A percentile compares a stretch with the other conserved stretches of the same genome.
Conservation (phyloP, 768 basidiomycete genomes). For the Boletus coccyginus region DNA sequence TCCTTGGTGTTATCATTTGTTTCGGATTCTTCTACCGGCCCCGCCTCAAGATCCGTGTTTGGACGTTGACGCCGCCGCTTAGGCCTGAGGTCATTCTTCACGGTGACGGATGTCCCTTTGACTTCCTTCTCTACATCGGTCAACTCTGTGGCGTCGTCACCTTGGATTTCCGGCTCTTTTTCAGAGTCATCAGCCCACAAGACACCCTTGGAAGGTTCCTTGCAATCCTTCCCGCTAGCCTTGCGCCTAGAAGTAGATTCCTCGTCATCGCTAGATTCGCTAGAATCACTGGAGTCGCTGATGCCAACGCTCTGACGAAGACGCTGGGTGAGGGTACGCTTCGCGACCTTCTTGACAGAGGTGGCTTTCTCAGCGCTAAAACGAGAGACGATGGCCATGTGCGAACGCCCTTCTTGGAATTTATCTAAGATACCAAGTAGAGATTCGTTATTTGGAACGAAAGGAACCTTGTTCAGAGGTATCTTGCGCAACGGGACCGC, state of each 20-base stretch:
- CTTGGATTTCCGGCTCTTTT: constrained; percentile 29
- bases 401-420: constrained; percentile 87
- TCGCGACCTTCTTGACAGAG: constrained; percentile 83
- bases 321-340: constrained; percentile 75
- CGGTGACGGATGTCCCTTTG: constrained; percentile 5
- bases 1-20: constrained; percentile 17
- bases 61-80: constrained; percentile 13
- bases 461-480: constrained; percentile 82
- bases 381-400: constrained; percentile 88
- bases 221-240: constrained; percentile 12
- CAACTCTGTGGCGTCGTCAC: constrained; percentile 20
- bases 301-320: constrained; percentile 74
- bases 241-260: constrained; percentile 26
- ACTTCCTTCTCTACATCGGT: constrained; percentile 14
- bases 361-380: constrained; percentile 70
- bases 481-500: constrained; percentile 80
- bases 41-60: constrained; percentile 26
- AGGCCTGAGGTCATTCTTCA: constrained; percentile 13
- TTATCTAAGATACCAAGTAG: constrained; percentile 81
- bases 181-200: constrained; percentile 35
- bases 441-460: constrained; percentile 83
- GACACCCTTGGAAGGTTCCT: constrained; percentile 27
- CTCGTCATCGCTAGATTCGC: constrained; percentile 44
- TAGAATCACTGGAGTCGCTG: constrained; percentile 57
- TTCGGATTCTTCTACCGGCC: constrained; percentile 12